Base-by-base conservation (phyloP, 768 basidiomycete species). In the Tylopilus felleus region DNA sequence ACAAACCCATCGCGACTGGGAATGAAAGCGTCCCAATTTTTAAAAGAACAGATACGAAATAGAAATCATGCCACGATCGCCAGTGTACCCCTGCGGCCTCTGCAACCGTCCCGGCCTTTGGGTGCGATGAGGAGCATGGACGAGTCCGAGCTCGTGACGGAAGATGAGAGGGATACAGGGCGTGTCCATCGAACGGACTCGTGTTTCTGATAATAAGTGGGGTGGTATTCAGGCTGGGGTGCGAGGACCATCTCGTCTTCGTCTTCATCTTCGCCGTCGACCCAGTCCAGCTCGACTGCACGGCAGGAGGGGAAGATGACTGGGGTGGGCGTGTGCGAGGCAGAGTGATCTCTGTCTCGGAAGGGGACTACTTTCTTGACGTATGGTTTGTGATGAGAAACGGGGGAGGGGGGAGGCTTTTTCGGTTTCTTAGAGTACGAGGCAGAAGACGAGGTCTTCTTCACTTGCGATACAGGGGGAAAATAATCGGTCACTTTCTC, bases 221-320 rank as follows among this genome's bases (percentile, higher is more conserved):
- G 49, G 41, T 60, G 59, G 29, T 60, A 64, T 5, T 58, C 65
- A 0, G 65, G 58, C 9, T 55, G 64, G 0, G 70, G 62, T 4
- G 68, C 60, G 22, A 56, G 21, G 0, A 61, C 28, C n/a, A 55
- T 40, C 12, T 60, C 60, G 17, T 71, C 67, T 1, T 60, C 28
- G 10, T 39, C 56, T 2, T 64, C 57, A 0, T 71, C 65, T 1
- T 58, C 60, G 33, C 56, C 64, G 38, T 65, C 62, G 22, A 57
- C 70, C 70, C 64, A 70, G 19, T 59, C 56, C n/a, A 68, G 40
- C 10, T 68, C 67, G 1, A 31, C 60, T 1, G 69, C 62, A 5
- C 69, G 66, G 36, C 70, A 70, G 17, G 69, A 70, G 33, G 69
- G 69, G 31, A 70, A 70, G 4, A 72, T 40, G 29, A 70, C 70